Evolutionary conservation across 768 basidiomycete species (phyloP).

Genomic region (Naganishia onofrii): DNA sequence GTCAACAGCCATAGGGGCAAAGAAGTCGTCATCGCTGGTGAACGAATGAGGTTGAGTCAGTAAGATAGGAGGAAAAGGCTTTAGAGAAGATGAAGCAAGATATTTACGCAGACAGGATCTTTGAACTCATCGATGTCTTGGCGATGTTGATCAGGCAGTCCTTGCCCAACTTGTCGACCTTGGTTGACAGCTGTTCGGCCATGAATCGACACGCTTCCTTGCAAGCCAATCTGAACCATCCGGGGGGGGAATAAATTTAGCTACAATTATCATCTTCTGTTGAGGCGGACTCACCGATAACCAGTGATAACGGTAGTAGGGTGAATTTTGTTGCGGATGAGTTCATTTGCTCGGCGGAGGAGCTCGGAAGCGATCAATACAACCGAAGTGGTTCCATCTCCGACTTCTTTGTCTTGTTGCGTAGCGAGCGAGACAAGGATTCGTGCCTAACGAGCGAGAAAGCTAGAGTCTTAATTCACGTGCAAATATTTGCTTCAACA

Average conservation of each 20-base stretch:
- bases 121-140: slow-evolving; percentile 98
- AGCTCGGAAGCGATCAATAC: slow-evolving; percentile 98
- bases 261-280: neutral
- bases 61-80: neutral
- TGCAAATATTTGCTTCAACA: neutral
- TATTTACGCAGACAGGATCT: slow-evolving; percentile 91
- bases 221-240: slow-evolving; percentile 67
- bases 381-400: slow-evolving; percentile 97
- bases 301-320: slow-evolving; percentile 99
- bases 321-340: slow-evolving; percentile 96
- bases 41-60: neutral
- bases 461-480: neutral
- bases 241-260: slow-evolving; percentile 19
- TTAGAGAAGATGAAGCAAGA: neutral
- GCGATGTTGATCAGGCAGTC: slow-evolving; percentile 93
- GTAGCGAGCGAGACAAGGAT: slow-evolving; percentile 98
- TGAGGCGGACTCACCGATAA: slow-evolving; percentile 60
- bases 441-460: slow-evolving; percentile 54
- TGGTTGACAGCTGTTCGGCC: slow-evolving; percentile 94
- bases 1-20: slow-evolving; percentile 97
- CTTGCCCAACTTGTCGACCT: slow-evolving; percentile 84
- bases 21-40: slow-evolving; percentile 87
- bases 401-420: slow-evolving; percentile 99
- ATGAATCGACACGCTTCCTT: slow-evolving; percentile 96
- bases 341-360: slow-evolving; percentile 90